phyloP scores from a whole-genome alignment of 306 rosid genomes.

The Argentina anserina region DNA sequence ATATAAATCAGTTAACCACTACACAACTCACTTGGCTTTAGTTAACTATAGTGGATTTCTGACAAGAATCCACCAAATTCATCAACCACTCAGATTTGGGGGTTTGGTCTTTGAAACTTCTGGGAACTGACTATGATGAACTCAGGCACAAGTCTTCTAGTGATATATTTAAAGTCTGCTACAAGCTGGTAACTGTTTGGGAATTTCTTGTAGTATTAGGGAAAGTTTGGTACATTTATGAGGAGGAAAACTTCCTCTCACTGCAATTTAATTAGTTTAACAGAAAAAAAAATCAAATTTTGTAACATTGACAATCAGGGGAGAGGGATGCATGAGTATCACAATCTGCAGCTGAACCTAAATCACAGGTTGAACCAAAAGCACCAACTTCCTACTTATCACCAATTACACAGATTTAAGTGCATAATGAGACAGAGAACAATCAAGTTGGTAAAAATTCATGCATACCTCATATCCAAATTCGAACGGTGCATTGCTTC shows the following conservation, averaged over 20 bases:
- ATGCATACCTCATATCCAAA: slow-evolving; percentile 84
- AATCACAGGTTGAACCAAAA: slow-evolving; percentile 17
- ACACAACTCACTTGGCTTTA: not conserved
- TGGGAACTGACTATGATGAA: not conserved
- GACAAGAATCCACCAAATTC: not conserved
- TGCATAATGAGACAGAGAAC: not conserved
- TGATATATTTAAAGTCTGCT: not conserved
- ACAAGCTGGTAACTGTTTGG: not conserved
- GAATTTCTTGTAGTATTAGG: not conserved
- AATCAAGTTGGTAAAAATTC: slow-evolving; percentile 31
- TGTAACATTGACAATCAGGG: slow-evolving; percentile 1
- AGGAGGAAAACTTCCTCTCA: not conserved
- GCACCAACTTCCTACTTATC: slow-evolving; percentile 3
- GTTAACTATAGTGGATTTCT: not conserved
- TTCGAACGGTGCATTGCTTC: slow-evolving; percentile 99
- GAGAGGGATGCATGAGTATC: slow-evolving; percentile 1
- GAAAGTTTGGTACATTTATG: not conserved
- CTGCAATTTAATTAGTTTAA: not conserved
- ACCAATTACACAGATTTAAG: not conserved
- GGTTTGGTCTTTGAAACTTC: not conserved
- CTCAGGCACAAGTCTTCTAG: not conserved
- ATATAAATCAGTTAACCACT: not conserved
- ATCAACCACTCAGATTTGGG: not conserved
- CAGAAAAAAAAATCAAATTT: not conserved
- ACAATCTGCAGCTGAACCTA: not conserved